A percentile compares a stretch with the other conserved stretches of the same genome.
phyloP scores from a whole-genome alignment of 805 yeast genomes.

The Metschnikowia colocasiae region DNA sequence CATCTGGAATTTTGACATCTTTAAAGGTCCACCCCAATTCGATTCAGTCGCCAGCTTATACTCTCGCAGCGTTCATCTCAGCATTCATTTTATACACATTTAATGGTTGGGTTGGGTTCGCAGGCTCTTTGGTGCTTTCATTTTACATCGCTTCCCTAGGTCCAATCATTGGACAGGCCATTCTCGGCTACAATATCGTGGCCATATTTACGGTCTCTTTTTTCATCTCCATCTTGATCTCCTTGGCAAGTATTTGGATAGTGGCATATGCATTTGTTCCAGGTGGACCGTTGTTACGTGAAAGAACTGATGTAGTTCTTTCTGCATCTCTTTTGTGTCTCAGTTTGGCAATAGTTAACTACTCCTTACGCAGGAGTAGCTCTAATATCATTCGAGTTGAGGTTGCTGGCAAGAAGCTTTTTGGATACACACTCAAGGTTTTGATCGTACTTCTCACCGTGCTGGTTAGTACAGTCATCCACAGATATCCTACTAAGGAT shows the following conservation, averaged over 20 bases:
- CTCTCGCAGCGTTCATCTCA: slow-evolving; percentile 46
- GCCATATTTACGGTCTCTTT: slow-evolving; percentile 48
- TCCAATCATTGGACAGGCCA: slow-evolving; percentile 58
- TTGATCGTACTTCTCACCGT: slow-evolving; percentile 46
- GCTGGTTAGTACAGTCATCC: slow-evolving; percentile 55
- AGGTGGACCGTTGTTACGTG: slow-evolving; percentile 83
- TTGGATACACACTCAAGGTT: slow-evolving; percentile 26
- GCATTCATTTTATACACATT: slow-evolving; percentile 47
- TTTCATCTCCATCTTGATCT: slow-evolving; percentile 48
- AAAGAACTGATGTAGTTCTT: slow-evolving; percentile 77
- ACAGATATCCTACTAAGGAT: slow-evolving; percentile 60
- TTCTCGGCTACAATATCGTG: slow-evolving; percentile 54
- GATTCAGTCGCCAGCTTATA: slow-evolving; percentile 27
- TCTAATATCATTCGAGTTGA: slow-evolving; percentile 23
- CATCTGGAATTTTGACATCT: slow-evolving; percentile 45
- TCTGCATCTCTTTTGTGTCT: slow-evolving; percentile 51
- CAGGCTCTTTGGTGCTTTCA: slow-evolving; percentile 64
- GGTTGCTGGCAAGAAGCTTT: slow-evolving; percentile 17
- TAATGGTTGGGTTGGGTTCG: slow-evolving; percentile 68
- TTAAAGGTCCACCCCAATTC: slow-evolving; percentile 23
- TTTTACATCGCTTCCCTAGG: slow-evolving; percentile 60
- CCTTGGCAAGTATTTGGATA: slow-evolving; percentile 89
- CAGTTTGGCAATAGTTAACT: slow-evolving; percentile 49
- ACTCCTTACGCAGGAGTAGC: slow-evolving; percentile 25
- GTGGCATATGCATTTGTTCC: slow-evolving; percentile 99